Evolutionary conservation across 805 yeast genomes (phyloP), one percentile per base, ranked within the genome.

Genomic region (Kodamaea restingae): DNA sequence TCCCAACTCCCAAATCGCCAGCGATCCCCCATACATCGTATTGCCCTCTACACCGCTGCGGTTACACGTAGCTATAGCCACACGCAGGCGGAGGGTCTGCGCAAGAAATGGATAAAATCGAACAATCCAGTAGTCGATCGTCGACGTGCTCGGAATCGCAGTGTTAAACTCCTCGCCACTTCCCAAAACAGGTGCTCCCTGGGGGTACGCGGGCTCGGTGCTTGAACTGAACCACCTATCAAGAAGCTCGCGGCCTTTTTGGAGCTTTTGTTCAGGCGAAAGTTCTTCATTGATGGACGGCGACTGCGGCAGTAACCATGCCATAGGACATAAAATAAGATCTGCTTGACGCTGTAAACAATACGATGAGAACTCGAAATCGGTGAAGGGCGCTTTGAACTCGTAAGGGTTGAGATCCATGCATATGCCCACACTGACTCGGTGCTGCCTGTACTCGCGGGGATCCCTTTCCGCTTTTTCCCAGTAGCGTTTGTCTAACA

Each of bases 351-450:
- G 70, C 0, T 59, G 49, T 15, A 64, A 54, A 42, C 84, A 78
- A 38, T 69, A 67, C 20, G 60, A 56, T 0, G 90, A 72, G 58
- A 84, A 86, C 58, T 90, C 97, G 54, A 75, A 87, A 18, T 67
- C 70, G 26, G 72, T 67, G 60, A 87, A 88, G 1, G 95, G 88
- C 1, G 95, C 88, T 46, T 75, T 67, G 57, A 90, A 90, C 55
- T 84, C 71, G 57, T 85, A 84, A 0, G 96, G 96, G 56, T 86
- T 88, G 45, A 90, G 59, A 61, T 90, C 98, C 97, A 90, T 90
- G 56, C 98, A 90, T 4, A 90, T 88, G 0, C 96, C 98, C 39
- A 90, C 68, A 24, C 80, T 71, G 1, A 83, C 64, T 2, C 46
- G 45, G 8, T 60, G 22, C 17, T 32, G 43, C 17, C 28, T 20